Base-by-base conservation (phyloP, 2,329 filamentous ascomycete genomes). In the Dactylellina parvicollis region DNA sequence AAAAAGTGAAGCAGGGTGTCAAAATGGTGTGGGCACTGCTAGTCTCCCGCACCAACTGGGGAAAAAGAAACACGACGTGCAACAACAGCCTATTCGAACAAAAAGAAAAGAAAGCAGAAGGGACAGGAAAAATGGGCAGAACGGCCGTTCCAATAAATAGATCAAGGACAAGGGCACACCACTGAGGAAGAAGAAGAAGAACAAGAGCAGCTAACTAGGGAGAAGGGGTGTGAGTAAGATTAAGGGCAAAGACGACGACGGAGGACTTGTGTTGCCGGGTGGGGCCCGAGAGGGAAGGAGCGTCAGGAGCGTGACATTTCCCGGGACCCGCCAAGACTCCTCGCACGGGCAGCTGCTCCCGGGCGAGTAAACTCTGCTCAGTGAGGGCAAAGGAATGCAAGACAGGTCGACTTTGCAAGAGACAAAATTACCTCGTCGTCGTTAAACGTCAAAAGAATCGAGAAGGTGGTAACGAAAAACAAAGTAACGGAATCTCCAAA, bases 401-500 rank as follows among this genome's bases (percentile, higher is more conserved):
- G 34, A 71, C 62, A 66, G n/a, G n/a, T n/a, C n/a, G n/a, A n/a
- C n/a, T n/a, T n/a, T n/a, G 28, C 26, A 14, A 32, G 44, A 72
- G 40, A 66, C 44, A 47, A 67, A 71, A 69, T 67, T 66, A 57
- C 57, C 69, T 73, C 64, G 54, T 70, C 46, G 64, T 57, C 70
- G 52, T 64, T 71, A 67, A 71, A 76, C 55, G 55, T 66, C 59
- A 76, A 64, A 61, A 75, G 74, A 65, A 70, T 69, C 72, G 47
- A 72, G 47, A 49, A 75, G 65, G 75, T 69, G 73, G 69, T 76
- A 75, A 75, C 64, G 54, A 74, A 62, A 72, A 76, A 76, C 76
- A 75, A 78, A 77, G 77, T 34, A 67, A 24, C 24, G 57, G 49
- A 30, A 70, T 57, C 67, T 44, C 59, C 52, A 72, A 72, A 64